Percentiles rank a stretch among this genome's conserved stretches.
phyloP scores from a whole-genome alignment of 345 rosid species.

The Gynandropsis gynandra region DNA sequence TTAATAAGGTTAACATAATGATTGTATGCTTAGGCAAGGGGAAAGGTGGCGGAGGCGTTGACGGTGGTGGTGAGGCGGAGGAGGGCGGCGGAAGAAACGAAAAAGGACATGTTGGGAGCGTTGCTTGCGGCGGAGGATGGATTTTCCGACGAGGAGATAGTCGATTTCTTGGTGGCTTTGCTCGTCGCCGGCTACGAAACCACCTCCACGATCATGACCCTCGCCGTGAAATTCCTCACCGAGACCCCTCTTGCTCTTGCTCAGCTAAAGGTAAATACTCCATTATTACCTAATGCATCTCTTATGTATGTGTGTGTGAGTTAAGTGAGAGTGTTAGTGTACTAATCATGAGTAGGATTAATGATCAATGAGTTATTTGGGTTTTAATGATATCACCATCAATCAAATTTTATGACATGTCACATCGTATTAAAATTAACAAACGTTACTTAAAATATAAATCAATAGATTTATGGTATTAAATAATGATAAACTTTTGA shows the following conservation, averaged over 20 bases:
- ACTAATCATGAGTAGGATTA: too few relatives aligned
- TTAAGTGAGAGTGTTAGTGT: too few relatives aligned
- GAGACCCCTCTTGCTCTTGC: slow-evolving; percentile 88
- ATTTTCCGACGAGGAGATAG: slow-evolving; percentile 80
- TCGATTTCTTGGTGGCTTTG: slow-evolving; percentile 78
- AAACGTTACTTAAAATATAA: too few relatives aligned
- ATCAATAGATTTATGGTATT: too few relatives aligned
- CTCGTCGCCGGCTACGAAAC: slow-evolving; percentile 99
- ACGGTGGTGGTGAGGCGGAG: slow-evolving; percentile 67
- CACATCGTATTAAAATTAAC: too few relatives aligned
- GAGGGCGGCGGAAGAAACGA: slow-evolving; percentile 34
- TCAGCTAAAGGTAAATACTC: slow-evolving; percentile 60
- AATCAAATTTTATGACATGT: too few relatives aligned
- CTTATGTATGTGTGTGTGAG: neutral
- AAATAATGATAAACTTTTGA: too few relatives aligned
- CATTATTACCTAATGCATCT: neutral
- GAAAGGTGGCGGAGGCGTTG: slow-evolving; percentile 94
- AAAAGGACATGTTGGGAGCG: slow-evolving; percentile 76
- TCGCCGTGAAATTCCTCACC: slow-evolving; percentile 88
- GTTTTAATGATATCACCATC: too few relatives aligned
- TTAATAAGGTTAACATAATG: neutral
- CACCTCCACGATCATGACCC: slow-evolving; percentile 90
- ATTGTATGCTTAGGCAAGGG: slow-evolving; percentile 51
- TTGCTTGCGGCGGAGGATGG: slow-evolving; percentile 56
- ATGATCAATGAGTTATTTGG: too few relatives aligned